Percentiles rank a stretch among this genome's conserved stretches.
Evolutionary conservation across 2,329 filamentous ascomycete genomes (phyloP).

Genomic region (Tolypocladium ophioglossoides): DNA sequence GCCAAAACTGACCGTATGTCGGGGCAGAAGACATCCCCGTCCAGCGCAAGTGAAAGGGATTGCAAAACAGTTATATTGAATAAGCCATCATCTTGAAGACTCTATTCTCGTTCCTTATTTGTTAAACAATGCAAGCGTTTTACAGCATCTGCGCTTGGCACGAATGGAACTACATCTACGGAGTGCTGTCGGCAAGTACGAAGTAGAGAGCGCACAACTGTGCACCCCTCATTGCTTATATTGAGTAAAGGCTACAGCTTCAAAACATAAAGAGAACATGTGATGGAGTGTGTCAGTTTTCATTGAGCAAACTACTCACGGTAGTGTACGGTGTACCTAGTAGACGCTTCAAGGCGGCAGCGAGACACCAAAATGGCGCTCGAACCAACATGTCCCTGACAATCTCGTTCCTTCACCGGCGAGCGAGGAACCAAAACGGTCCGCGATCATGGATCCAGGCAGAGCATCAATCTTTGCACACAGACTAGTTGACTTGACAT

Average conservation of each 20-base stretch:
- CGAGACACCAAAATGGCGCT: slow-evolving; percentile 17
- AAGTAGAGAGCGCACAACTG: neutral
- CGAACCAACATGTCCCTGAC: slow-evolving; percentile 14
- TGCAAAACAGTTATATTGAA: neutral
- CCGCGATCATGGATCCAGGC: slow-evolving; percentile 26
- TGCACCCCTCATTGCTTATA: neutral
- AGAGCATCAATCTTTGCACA: slow-evolving; percentile 69
- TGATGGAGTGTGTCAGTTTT: slow-evolving; percentile 18
- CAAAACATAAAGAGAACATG: neutral
- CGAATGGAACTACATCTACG: neutral
- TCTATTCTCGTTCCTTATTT: neutral
- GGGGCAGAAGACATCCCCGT: neutral
- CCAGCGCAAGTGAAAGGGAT: neutral
- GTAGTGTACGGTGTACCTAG: slow-evolving; percentile 21
- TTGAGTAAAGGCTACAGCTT: neutral
- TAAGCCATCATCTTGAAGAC: neutral
- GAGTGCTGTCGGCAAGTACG: neutral
- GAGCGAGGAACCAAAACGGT: slow-evolving; percentile 40
- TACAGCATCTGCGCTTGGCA: neutral
- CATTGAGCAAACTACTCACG: slow-evolving; percentile 15
- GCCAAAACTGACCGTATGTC: neutral
- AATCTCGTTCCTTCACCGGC: slow-evolving; percentile 17
- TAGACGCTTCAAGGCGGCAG: slow-evolving; percentile 20
- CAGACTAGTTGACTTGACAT: slow-evolving; percentile 93
- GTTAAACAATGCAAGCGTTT: neutral